Base-by-base conservation (phyloP, 192 early-diverging fungal species). In the Phlyctochytrium arcticum region DNA sequence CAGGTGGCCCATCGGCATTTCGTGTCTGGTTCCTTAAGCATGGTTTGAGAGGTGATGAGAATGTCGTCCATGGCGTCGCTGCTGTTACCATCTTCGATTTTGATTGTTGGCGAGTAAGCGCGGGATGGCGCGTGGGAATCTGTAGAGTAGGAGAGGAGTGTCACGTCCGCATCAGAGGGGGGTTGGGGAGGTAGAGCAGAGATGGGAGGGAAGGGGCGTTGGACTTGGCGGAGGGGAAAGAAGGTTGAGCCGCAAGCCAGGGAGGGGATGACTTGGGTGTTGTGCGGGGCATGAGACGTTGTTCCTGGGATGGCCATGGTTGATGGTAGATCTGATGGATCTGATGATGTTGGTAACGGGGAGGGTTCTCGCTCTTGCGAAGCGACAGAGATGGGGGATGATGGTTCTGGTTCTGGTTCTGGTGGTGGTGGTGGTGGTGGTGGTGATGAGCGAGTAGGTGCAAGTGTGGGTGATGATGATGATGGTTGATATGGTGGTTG, bases 1-100 rank as follows among this genome's bases (percentile, higher is more conserved):
- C 76, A 78, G 2, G 74, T 73, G 5, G 74, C 37, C 76, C 76
- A 78, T 9, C 53, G 65, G 30, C 76, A 78, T 47, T 55, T 65
- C 30, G 65, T 44, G 9, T 55, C 62, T 21, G 31, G 6, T 5
- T 5, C 26, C 35, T 19, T 21, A 12, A n/a, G 4, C 32, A 15
- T 26, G n/a, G 8, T 19, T 10, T 3, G 17, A 2, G n/a, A 17
- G 17, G 31, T 33, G n/a, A 3, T 36, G n/a, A 21, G 5, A 17
- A 15, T 17, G 4, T 36, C 55, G 19, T 36, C 4, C 30, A 36
- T 33, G n/a, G n/a, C 55, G 6, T 57, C 55, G 17, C 15, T 19
- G 26, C 35, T 17, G 26, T 19, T 36, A 10, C 5, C n/a, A 26
- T 36, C 6, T 3, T 36, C 17, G 17, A 36, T 57, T 26, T 24